Evolutionary conservation across 371 early-diverging fungal genomes (phyloP).

Genomic region (Saksenaea oblongispora): DNA sequence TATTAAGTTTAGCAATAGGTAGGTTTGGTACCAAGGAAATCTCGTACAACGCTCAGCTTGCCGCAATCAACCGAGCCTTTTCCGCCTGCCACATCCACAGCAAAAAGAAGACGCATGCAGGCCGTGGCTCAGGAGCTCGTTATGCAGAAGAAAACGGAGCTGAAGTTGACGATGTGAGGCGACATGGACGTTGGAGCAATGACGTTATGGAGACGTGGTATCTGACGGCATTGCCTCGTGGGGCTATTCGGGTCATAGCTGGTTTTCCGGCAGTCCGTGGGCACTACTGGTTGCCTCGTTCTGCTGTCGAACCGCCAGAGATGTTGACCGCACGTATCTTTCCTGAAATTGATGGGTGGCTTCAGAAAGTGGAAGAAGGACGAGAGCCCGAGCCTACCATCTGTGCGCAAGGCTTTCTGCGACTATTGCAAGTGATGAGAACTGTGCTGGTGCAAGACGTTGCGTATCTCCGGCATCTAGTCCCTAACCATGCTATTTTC

Average conservation of each 20-base stretch:
- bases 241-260: background rate
- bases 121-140: background rate
- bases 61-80: background rate
- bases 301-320: background rate
- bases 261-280: background rate
- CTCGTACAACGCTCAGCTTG: background rate
- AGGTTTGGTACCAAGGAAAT: background rate
- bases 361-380: background rate
- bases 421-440: background rate
- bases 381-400: background rate
- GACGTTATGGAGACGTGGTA: constrained; percentile 8
- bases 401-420: background rate
- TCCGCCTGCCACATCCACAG: background rate
- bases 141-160: constrained; percentile 3
- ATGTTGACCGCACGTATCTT: background rate
- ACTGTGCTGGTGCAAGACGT: background rate
- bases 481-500: background rate
- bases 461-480: background rate
- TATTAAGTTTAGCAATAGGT: background rate
- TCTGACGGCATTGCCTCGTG: background rate
- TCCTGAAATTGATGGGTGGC: background rate
- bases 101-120: constrained; percentile 7
- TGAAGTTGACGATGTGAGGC: background rate
- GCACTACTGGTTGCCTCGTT: background rate
- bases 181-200: constrained; percentile 6